phyloP scores from a whole-genome alignment of 2,329 filamentous ascomycete species.

The Pseudogymnoascus sp. region DNA sequence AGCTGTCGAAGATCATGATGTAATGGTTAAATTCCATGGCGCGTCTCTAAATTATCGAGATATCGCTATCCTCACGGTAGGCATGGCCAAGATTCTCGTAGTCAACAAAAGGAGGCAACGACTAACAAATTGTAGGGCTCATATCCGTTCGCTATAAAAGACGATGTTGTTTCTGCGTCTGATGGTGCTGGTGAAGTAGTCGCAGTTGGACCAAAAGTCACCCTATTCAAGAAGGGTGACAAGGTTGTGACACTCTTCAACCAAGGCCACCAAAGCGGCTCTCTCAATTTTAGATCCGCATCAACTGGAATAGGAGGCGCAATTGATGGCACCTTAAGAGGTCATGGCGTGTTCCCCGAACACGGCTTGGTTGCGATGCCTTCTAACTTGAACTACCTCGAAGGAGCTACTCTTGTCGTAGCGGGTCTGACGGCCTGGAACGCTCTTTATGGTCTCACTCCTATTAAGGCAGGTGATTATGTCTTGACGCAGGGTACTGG shows the following conservation, averaged over 20 bases:
- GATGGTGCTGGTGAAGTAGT: slow-evolving; percentile 39
- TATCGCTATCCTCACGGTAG: slow-evolving; percentile 30
- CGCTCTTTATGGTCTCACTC: slow-evolving; percentile 42
- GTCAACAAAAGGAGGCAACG: not conserved
- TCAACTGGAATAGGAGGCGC: slow-evolving; percentile 48
- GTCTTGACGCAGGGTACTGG: slow-evolving; percentile 37
- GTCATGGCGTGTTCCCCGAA: slow-evolving; percentile 41
- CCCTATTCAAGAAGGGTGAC: slow-evolving; percentile 47
- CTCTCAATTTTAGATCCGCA: slow-evolving; percentile 20
- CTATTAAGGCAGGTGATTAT: slow-evolving; percentile 29
- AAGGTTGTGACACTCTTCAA: slow-evolving; percentile 52
- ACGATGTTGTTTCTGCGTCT: slow-evolving; percentile 28
- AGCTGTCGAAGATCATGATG: slow-evolving; percentile 43
- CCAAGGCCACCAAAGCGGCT: slow-evolving; percentile 33
- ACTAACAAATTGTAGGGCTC: slow-evolving; percentile 11
- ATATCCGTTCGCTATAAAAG: slow-evolving; percentile 23
- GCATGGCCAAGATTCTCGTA: not conserved
- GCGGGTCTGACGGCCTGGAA: slow-evolving; percentile 51
- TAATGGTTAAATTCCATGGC: slow-evolving; percentile 42
- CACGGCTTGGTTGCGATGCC: slow-evolving; percentile 55
- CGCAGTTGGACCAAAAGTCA: slow-evolving; percentile 46
- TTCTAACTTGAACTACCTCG: slow-evolving; percentile 35
- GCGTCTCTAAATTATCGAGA: slow-evolving; percentile 35
- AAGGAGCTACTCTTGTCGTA: slow-evolving; percentile 42
- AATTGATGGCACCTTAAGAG: slow-evolving; percentile 38